Evolutionary conservation across 2,329 filamentous ascomycete genomes (phyloP).

Genomic region (Ophiostoma pallidulum): DNA sequence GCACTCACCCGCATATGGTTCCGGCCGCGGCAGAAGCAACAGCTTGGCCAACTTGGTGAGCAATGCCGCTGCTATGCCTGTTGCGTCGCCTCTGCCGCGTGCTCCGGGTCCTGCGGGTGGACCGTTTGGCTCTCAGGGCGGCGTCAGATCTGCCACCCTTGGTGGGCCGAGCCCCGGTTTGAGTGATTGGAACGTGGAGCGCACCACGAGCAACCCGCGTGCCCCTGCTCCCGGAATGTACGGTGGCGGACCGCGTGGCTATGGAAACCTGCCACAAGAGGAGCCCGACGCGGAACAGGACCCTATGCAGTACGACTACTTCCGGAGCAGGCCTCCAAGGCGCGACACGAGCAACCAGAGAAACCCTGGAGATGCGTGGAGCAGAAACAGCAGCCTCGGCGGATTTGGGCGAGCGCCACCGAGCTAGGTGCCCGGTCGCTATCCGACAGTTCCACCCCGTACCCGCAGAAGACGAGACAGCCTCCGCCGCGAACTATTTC

Average conservation of each 20-base stretch:
- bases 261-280: constrained; percentile 48
- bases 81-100: constrained; percentile 20
- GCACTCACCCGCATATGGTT: constrained; percentile 39
- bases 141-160: background rate
- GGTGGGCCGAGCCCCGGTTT: background rate
- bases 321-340: constrained; percentile 31
- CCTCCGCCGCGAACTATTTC: constrained; percentile 10
- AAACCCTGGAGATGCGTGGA: constrained; percentile 6
- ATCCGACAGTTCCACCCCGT: background rate
- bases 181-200: constrained; percentile 19
- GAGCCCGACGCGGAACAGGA: constrained; percentile 34
- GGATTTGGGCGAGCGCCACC: constrained; percentile 7
- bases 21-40: constrained; percentile 37
- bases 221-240: constrained; percentile 43
- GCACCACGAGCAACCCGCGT: constrained; percentile 25
- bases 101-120: background rate
- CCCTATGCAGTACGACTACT: constrained; percentile 48
- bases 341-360: constrained; percentile 7
- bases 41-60: constrained; percentile 44
- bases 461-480: constrained; percentile 3
- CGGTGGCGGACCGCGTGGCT: constrained; percentile 49
- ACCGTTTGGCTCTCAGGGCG: background rate
- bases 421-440: constrained; percentile 13
- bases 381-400: constrained; percentile 9
- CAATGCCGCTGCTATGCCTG: constrained; percentile 43